phyloP scores from a whole-genome alignment of 2,329 filamentous ascomycete genomes.

The Grosmannia huntii region DNA sequence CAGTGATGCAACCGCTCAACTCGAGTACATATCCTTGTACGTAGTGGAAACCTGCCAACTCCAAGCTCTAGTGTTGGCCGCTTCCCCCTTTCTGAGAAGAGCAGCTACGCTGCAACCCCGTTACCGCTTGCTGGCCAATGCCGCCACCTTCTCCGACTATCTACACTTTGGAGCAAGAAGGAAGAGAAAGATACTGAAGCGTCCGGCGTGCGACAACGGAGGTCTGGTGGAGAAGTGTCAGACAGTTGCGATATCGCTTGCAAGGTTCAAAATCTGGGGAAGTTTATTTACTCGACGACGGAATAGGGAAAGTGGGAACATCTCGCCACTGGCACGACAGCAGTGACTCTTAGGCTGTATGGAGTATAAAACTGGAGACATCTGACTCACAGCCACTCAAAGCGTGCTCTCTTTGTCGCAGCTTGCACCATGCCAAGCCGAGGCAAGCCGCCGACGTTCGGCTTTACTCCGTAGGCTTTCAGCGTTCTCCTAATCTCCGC shows the following conservation, averaged over 20 bases:
- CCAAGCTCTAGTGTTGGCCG: too few species aligned
- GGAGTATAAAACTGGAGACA: neutral
- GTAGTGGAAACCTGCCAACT: too few species aligned
- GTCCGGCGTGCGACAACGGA: constrained; percentile 3
- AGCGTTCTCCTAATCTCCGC: neutral
- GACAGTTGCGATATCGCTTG: constrained; percentile 1
- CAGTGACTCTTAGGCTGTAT: neutral
- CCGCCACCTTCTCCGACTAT: neutral
- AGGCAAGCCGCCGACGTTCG: neutral
- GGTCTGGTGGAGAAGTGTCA: neutral
- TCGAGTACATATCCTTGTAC: neutral
- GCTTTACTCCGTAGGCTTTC: neutral
- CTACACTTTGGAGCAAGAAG: neutral
- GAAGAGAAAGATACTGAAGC: neutral
- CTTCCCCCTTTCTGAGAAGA: neutral
- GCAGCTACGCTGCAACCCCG: neutral
- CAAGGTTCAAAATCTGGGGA: neutral
- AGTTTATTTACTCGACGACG: neutral
- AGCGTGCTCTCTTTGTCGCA: neutral
- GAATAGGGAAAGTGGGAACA: neutral
- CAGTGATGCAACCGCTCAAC: neutral
- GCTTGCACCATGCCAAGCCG: neutral
- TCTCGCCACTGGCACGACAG: neutral
- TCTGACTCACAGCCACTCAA: neutral
- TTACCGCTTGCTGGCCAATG: neutral